Conservation (phyloP, 2,329 filamentous ascomycete species). For the Curvularia sp. region DNA sequence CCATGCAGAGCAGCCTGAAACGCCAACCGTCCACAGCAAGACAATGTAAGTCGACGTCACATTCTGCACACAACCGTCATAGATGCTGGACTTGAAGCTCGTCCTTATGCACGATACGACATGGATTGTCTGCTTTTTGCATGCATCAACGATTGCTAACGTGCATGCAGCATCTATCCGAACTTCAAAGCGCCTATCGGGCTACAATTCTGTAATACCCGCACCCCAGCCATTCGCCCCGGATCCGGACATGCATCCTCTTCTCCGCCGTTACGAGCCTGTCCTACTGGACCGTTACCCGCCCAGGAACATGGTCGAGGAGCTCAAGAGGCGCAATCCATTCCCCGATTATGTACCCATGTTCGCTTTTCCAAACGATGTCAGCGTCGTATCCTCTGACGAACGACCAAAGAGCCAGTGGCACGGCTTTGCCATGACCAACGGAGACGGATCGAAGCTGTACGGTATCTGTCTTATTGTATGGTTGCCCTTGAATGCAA, state of each 20-base stretch:
- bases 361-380: conserved; percentile 99
- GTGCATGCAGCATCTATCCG: conserved; percentile 66
- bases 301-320: conserved; percentile 79
- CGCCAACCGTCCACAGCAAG: conserved; percentile 79
- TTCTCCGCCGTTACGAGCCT: conserved; percentile 92
- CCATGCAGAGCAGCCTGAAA: conserved; percentile 89
- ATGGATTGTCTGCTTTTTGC: conserved; percentile 33
- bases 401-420: conserved; percentile 94
- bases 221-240: conserved; percentile 87
- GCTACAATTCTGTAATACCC: conserved; percentile 98
- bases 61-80: neutral
- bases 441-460: conserved; percentile 86
- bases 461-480: conserved; percentile 91
- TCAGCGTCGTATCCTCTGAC: conserved; percentile 94
- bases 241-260: conserved; percentile 91
- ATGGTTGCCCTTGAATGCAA: conserved; percentile 85
- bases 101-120: conserved; percentile 6
- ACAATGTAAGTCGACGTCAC: conserved; percentile 65
- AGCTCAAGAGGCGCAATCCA: conserved; percentile 77
- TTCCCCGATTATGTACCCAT: conserved; percentile 99
- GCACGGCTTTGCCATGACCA: conserved; percentile 99
- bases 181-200: conserved; percentile 87
- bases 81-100: neutral
- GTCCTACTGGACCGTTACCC: conserved; percentile 96
- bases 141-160: conserved; percentile 31